Percentiles rank a stretch among this genome's conserved stretches.
Conservation (phyloP, 2,329 filamentous ascomycete genomes). For the Aspergillus spinulosporus region DNA sequence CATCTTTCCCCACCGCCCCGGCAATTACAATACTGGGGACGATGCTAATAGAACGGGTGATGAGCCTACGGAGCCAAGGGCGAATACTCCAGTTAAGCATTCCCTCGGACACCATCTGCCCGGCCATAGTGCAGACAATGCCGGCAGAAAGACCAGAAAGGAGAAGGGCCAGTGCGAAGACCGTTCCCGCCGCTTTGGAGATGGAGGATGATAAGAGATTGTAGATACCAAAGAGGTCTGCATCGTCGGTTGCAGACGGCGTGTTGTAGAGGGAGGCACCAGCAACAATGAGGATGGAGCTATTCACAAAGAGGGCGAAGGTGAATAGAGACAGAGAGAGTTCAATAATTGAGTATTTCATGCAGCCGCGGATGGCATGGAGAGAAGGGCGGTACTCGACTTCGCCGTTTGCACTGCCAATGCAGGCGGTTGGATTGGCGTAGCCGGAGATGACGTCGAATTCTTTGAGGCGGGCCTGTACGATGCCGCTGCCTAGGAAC, state of each 20-base stretch:
- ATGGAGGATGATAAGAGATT: constrained; percentile 67
- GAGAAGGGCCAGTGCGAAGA: constrained; percentile 81
- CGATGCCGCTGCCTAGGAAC: constrained; percentile 58
- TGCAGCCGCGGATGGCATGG: constrained; percentile 69
- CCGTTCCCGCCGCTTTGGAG: constrained; percentile 71
- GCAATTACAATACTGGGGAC: constrained; percentile 81
- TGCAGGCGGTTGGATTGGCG: constrained; percentile 30
- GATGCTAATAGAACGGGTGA: constrained; percentile 79
- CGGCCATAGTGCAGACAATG: constrained; percentile 84
- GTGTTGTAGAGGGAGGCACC: constrained; percentile 72
- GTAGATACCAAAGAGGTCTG: constrained; percentile 83
- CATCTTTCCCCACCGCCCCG: constrained; percentile 69
- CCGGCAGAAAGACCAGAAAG: constrained; percentile 79
- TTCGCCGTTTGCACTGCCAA: constrained; percentile 48
- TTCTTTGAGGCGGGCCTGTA: constrained; percentile 54
- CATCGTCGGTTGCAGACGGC: constrained; percentile 58
- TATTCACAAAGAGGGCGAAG: constrained; percentile 83
- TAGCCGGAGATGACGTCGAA: constrained; percentile 48
- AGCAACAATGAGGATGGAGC: constrained; percentile 76
- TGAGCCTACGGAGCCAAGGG: constrained; percentile 75
- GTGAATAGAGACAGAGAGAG: constrained; percentile 72
- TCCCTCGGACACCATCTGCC: constrained; percentile 85
- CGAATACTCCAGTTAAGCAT: constrained; percentile 71
- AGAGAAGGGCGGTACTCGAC: constrained; percentile 69
- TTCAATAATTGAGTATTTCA: constrained; percentile 72